Evolutionary conservation across 495 filamentous ascomycete species (phyloP), one percentile per base, ranked within the genome.

Genomic region (Poronia punctata): DNA sequence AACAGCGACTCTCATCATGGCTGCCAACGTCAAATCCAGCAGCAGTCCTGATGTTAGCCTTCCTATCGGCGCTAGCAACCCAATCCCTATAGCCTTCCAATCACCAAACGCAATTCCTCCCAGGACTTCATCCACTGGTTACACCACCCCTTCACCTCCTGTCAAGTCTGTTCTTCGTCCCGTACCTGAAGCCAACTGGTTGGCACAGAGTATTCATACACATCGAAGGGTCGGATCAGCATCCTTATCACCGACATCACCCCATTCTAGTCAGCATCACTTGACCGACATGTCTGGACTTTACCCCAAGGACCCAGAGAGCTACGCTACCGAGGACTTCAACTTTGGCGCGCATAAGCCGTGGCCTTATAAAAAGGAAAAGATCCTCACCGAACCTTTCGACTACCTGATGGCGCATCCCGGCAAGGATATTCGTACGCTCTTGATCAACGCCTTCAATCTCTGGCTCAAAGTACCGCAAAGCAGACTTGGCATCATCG

Each of bases 401-500:
- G 85, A 95, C 42, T 96, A 98, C 54, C 78, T 98, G 49, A 70
- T 81, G 47, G 67, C 75, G 14, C 79, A 88, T 47, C 92, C 90
- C 2, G 93, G 93, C 38, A 97, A 97, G 56, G 88, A 97, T 58
- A 80, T 98, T 30, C 80, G 92, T 17, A 71, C 80, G 1, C 83
- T 86, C 56, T 70, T 95, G 45, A 87, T 97, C 54, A 74, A 82
- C 30, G 88, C 89, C 20, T 98, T 98, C 65, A 88, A 98, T 55
- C 73, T 72, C 23, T 97, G 84, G 85, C 67, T 98, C 12, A 72
- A 85, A 49, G 89, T 97, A 5, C 93, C 93, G 1, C 50, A 73
- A 7, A 78, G 79, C 44, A 83, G 79, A 36, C 66, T 97, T 47
- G 78, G 72, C 35, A 75, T 94, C 20, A 95, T 98, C 53, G 90